phyloP scores from a whole-genome alignment of 768 basidiomycete species.

The Suillus plorans region DNA sequence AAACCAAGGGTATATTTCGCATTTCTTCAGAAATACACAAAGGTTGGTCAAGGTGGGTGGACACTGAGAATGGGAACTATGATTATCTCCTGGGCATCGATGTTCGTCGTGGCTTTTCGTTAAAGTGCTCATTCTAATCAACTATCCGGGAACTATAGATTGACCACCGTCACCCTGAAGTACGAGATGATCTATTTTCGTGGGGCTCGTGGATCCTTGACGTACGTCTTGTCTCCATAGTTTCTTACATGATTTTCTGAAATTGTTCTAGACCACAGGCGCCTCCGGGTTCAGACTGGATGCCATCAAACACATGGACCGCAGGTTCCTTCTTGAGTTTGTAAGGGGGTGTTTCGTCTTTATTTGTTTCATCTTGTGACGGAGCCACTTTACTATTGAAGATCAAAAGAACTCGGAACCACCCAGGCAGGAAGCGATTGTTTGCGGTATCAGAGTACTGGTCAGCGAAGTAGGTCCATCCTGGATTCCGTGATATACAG shows the following conservation, averaged over 20 bases:
- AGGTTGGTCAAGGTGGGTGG: conserved; percentile 82
- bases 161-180: conserved; percentile 80
- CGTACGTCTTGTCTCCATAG: conserved; percentile 27
- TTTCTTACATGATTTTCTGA: not conserved
- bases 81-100: conserved; percentile 79
- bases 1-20: conserved; percentile 65
- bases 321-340: conserved; percentile 64
- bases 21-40: conserved; percentile 65
- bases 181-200: conserved; percentile 65
- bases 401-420: conserved; percentile 53
- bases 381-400: conserved; percentile 21
- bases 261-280: conserved; percentile 55
- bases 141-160: conserved; percentile 47
- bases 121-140: conserved; percentile 1
- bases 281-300: conserved; percentile 82
- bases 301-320: conserved; percentile 89
- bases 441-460: conserved; percentile 84
- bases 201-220: conserved; percentile 83
- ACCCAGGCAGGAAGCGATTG: conserved; percentile 44
- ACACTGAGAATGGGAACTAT: conserved; percentile 84
- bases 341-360: conserved; percentile 39
- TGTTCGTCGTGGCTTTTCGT: conserved; percentile 38
- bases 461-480: conserved; percentile 58
- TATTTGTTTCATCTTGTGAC: not conserved
- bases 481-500: not conserved